Percentiles rank a stretch among this genome's conserved stretches.
These are phyloP conservation scores for Colletotrichum somersetense DNA, from an alignment of 2,329 filamentous ascomycete species.

Conservation along the genomic window DNA sequence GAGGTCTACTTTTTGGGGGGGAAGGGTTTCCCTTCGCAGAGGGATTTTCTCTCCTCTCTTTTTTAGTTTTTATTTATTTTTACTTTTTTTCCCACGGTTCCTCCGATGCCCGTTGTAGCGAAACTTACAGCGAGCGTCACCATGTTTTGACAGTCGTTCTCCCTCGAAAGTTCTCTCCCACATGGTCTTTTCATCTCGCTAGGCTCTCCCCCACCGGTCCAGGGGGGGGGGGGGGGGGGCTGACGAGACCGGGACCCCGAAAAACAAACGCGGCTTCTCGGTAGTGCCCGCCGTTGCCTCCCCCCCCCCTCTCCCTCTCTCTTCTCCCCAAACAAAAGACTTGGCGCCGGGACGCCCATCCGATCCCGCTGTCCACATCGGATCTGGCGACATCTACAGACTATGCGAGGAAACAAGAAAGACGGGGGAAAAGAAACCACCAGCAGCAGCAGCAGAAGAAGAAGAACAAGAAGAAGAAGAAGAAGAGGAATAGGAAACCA, in stretches of 20 bases:
- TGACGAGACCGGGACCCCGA: slow-evolving; percentile 5
- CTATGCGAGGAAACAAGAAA: not conserved
- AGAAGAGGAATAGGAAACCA: not conserved
- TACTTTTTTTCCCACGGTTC: no score
- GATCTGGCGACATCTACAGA: not conserved
- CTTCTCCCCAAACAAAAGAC: not conserved
- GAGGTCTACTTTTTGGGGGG: no score
- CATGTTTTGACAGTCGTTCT: no score
- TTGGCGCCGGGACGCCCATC: not conserved
- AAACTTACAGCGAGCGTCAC: slow-evolving; percentile 14
- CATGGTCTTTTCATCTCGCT: not conserved
- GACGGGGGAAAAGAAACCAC: no score
- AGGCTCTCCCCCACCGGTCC: not conserved
- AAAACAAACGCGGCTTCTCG: not conserved
- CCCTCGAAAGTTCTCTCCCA: not conserved
- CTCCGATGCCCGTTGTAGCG: not conserved
- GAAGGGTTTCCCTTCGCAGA: not conserved
- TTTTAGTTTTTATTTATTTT: no score
- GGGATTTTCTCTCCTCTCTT: not conserved
- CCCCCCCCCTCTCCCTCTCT: no score
- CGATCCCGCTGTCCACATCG: not conserved
- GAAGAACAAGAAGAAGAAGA: not conserved
- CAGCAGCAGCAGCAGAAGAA: no score
- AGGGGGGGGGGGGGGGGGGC: no score
- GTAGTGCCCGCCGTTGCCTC: not conserved